Percentiles rank a stretch among this genome's conserved stretches.
These are phyloP conservation scores for Hyphopichia khmerensis DNA, from an alignment of 1,139 yeast species.

Conservation along the genomic window DNA sequence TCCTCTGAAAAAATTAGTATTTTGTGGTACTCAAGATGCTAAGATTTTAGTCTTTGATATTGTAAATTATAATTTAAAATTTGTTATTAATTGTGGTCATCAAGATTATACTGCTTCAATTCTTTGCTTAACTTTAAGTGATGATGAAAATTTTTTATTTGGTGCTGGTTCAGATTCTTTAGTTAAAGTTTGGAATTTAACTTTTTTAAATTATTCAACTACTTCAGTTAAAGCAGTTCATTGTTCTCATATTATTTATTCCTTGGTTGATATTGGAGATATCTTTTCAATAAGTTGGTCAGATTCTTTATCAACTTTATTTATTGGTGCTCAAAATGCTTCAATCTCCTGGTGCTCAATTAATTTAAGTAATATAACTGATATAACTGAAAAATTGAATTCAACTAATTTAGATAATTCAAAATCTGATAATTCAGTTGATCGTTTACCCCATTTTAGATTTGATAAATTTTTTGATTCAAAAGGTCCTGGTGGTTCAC, in stretches of 20 bases:
- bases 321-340: conserved; percentile 92
- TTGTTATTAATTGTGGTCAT: conserved; percentile 28
- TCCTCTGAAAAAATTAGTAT: conserved; percentile 55
- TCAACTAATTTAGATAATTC: background rate
- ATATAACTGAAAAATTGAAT: background rate
- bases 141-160: conserved; percentile 62
- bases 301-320: conserved; percentile 57
- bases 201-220: conserved; percentile 11
- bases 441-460: conserved; percentile 71
- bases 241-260: conserved; percentile 69
- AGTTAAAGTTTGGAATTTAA: conserved; percentile 78
- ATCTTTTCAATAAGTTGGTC: conserved; percentile 82
- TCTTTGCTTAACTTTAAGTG: conserved; percentile 59
- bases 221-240: conserved; percentile 16
- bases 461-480: conserved; percentile 91
- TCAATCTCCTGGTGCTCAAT: conserved; percentile 68
- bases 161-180: conserved; percentile 91
- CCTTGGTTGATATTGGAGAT: conserved; percentile 88
- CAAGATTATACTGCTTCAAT: conserved; percentile 73
- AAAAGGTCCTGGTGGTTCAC: conserved; percentile 73
- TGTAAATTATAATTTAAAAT: conserved; percentile 55
- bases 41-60: conserved; percentile 71
- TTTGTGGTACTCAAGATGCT: conserved; percentile 96
- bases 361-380: conserved; percentile 8
- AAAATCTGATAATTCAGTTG: conserved; percentile 10